These are phyloP conservation scores for Lanzia echinophila DNA, from an alignment of 2,329 filamentous ascomycete species.

Conservation along the genomic window DNA sequence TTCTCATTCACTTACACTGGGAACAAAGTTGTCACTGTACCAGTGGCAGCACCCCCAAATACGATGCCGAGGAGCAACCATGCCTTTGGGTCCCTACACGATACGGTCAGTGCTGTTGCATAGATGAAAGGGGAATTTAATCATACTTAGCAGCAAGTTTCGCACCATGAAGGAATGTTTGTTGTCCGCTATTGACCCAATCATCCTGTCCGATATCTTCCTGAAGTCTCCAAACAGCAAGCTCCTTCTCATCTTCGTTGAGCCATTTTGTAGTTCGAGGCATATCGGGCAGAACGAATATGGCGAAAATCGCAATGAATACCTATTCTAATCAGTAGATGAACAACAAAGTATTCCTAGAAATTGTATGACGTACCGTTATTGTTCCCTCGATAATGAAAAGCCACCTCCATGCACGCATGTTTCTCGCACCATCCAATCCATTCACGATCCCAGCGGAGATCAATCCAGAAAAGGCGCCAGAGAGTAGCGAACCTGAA, in stretches of 20 bases:
- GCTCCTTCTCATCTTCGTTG: conserved; percentile 37
- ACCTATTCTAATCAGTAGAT: background rate
- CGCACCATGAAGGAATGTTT: conserved; percentile 4
- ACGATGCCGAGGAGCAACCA: conserved; percentile 6
- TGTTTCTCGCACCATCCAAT: conserved; percentile 40
- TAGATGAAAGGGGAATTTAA: background rate
- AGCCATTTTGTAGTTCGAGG: conserved; percentile 48
- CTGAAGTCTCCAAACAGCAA: conserved; percentile 28
- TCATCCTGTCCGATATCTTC: conserved; percentile 10
- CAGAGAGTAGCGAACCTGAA: conserved; percentile 36
- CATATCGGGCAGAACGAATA: conserved; percentile 44
- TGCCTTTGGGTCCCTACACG: conserved; percentile 2
- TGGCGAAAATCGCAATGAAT: background rate
- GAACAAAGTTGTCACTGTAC: conserved; percentile 27
- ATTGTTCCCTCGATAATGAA: conserved; percentile 41
- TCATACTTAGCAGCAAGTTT: background rate
- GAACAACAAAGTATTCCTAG: background rate
- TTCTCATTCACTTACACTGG: conserved; percentile 7
- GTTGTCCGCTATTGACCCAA: conserved; percentile 8
- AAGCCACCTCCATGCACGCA: conserved; percentile 47
- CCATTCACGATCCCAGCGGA: conserved; percentile 42
- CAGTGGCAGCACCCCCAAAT: conserved; percentile 11
- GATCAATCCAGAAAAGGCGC: conserved; percentile 45
- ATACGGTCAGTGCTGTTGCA: background rate
- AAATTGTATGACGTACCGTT: conserved; percentile 27